Base-by-base conservation (phyloP, 768 basidiomycete genomes). In the Russula sp. region DNA sequence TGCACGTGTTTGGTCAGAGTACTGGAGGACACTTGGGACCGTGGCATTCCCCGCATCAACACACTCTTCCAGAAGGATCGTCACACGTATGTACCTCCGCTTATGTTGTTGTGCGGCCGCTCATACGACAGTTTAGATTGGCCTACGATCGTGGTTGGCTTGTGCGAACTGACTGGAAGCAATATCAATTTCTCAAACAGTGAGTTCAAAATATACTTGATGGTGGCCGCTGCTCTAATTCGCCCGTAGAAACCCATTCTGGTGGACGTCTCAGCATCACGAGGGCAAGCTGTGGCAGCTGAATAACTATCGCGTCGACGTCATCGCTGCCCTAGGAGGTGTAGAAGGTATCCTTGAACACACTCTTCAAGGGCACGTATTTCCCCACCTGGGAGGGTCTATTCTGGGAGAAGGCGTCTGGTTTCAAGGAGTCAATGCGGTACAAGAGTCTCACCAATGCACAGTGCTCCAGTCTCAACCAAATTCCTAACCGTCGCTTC, bases 91-190 rank as follows among this genome's bases (percentile, higher is more conserved):
- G 84, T 77, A 57, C 37, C 55, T 49, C 13, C 59, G 40, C 20
- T 65, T 66, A 4, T 47, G 13, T 27, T 27, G 27, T 62, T 40
- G 66, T 35, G 27, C 13, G 6, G 16, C 39, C 32, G 3, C 47
- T 64, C 50, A 66, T 47, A 37, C 47, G 53, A 58, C 42, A 60
- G 27, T 61, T 60, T 69, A 90, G 88, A 32, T 75, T 99, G 71
- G 97, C 97, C 0, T 99, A 98, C 73, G 97, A n/a, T n/a, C n/a
- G n/a, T n/a, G n/a, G n/a, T 69, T 98, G 95, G 96, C 90, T 95
- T 79, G 92, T 95, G 44, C 86, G 96, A 51, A 95, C 92, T n/a
- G 92, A 97, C 75, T 99, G 93, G 91, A 97, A 98, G 75, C 75
- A n/a, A n/a, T n/a, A n/a, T n/a, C n/a, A 99, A 73, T 94, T 95